Evolutionary conservation across 768 basidiomycete genomes (phyloP), one percentile per base, ranked within the genome.

Genomic region (Tricholoma saponaceum): DNA sequence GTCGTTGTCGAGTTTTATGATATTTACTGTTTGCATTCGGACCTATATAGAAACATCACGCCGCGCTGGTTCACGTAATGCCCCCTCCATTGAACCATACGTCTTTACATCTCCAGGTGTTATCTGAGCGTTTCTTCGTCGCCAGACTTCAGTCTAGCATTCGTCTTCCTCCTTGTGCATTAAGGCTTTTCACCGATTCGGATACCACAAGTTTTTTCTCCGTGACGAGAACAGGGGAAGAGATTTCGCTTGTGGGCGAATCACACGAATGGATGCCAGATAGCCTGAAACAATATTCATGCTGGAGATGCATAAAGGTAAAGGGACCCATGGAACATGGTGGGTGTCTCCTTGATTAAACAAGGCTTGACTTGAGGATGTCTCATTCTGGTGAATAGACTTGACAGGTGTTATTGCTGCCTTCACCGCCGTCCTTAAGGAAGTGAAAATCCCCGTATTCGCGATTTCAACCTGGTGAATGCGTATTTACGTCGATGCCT

Each of bases 241-340:
- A 89, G 63, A 71, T 84, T 2, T 87, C 86, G 2, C 63, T 88
- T 53, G 81, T 84, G n/a, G 78, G 79, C 14, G 72, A 81, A 64
- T 65, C 68, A 22, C 70, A 72, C 13, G 62, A 72, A 13, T 69
- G 59, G 53, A 72, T 77, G 68, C 73, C 74, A 18, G 66, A 73
- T 16, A 63, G 52, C 16, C 72, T 71, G 55, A 66, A 68, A 54
- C 71, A 77, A 39, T 68, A 74, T 28, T 74, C 76, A 22, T 72
- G 73, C 1, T 86, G 85, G 85, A 75, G 69, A 62, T 82, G 82
- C 64, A 82, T 87, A 58, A 83, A 82, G 67, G 83, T 89, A 39
- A 75, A 72, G 33, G 87, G 86, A 3, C 85, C 84, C 2, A 83
- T 88, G 83, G 82, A 84, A 60, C 86, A 87, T 60, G 76, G 85